Conservation (phyloP, 2,329 filamentous ascomycete species). For the Xylariaceae sp. region DNA sequence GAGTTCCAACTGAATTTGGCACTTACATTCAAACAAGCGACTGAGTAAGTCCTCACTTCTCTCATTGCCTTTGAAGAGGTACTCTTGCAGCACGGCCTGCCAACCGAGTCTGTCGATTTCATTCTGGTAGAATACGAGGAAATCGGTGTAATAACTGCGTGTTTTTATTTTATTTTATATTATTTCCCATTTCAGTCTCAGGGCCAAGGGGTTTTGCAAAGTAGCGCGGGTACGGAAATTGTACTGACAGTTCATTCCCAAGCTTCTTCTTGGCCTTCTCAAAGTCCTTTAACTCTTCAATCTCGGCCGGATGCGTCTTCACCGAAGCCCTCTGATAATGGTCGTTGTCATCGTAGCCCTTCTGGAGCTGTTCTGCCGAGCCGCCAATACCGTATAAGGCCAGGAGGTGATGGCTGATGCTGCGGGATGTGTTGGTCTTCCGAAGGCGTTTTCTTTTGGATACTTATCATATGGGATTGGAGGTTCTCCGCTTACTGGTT, state of each 20-base stretch:
- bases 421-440: constrained; percentile 24
- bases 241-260: constrained; percentile 45
- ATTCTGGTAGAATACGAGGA: constrained; percentile 67
- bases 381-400: constrained; percentile 73
- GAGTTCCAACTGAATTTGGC: no score
- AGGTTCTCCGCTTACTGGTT: constrained; percentile 56
- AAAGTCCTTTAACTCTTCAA: constrained; percentile 53
- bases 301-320: constrained; percentile 40
- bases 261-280: constrained; percentile 52
- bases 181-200: background rate
- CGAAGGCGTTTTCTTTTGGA: background rate
- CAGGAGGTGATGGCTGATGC: constrained; percentile 67
- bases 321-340: constrained; percentile 57
- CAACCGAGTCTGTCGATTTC: constrained; percentile 64
- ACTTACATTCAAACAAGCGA: constrained; percentile 58
- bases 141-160: constrained; percentile 58
- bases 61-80: constrained; percentile 62
- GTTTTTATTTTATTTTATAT: no score
- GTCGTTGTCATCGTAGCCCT: constrained; percentile 59
- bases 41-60: constrained; percentile 62
- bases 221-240: background rate
- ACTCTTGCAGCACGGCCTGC: constrained; percentile 56
- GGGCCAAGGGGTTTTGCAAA: background rate
- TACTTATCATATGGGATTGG: background rate
- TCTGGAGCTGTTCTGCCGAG: constrained; percentile 50